These are phyloP conservation scores for Mycena latifolia DNA, from an alignment of 768 basidiomycete genomes.

Conservation along the genomic window DNA sequence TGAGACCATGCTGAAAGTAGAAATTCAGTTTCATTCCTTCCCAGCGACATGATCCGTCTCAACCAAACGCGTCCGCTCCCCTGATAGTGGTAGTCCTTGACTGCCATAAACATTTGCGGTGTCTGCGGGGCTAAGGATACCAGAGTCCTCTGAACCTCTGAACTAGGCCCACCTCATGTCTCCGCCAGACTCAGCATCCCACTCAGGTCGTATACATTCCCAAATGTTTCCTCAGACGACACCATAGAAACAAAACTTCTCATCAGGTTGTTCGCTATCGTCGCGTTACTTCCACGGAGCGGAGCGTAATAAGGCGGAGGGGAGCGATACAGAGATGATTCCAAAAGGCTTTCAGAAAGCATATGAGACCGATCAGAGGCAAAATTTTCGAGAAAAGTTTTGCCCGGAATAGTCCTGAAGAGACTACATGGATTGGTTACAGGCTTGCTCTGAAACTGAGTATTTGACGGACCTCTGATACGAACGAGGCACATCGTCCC, in stretches of 20 bases:
- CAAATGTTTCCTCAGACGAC: conserved; percentile 48
- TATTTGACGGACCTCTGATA: conserved; percentile 57
- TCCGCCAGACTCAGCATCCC: conserved; percentile 17
- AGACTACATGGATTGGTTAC: conserved; percentile 49
- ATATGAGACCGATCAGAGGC: conserved; percentile 85
- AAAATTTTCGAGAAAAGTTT: conserved; percentile 67
- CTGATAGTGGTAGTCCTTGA: too few relatives aligned
- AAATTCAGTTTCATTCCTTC: too few relatives aligned
- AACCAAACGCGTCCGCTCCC: too few relatives aligned
- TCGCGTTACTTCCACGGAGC: conserved; percentile 60
- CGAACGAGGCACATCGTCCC: conserved; percentile 44
- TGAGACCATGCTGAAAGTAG: too few relatives aligned
- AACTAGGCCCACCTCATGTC: too few relatives aligned
- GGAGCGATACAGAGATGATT: too few relatives aligned
- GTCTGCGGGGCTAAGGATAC: too few relatives aligned
- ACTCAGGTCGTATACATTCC: conserved; percentile 53
- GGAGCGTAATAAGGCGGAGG: conserved; percentile 64
- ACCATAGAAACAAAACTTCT: conserved; percentile 67
- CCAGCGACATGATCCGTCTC: too few relatives aligned
- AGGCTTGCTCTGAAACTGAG: too few relatives aligned
- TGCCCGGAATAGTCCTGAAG: conserved; percentile 71
- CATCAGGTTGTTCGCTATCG: conserved; percentile 67
- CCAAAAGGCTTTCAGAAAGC: too few relatives aligned
- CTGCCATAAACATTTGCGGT: too few relatives aligned
- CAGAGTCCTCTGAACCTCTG: too few relatives aligned